phyloP scores from a whole-genome alignment of 2,329 filamentous ascomycete species.

The Endocalyx cinctus region DNA sequence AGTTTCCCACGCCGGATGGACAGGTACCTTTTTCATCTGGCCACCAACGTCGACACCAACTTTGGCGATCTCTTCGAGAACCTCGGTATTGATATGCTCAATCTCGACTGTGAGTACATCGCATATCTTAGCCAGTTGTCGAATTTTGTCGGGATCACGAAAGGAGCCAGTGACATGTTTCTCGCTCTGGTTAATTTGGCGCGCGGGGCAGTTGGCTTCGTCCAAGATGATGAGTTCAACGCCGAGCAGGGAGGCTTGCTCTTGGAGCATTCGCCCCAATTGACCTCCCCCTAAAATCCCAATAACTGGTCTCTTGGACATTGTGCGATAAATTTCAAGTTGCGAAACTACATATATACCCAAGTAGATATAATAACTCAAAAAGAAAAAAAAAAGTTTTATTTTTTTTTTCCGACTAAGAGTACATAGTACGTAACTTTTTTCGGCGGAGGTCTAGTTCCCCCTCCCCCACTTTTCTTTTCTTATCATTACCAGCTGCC shows the following conservation, averaged over 20 bases:
- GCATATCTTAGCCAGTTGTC: constrained; percentile 68
- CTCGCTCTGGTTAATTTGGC: constrained; percentile 74
- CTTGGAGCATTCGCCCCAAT: constrained; percentile 88
- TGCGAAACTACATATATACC: too few relatives aligned
- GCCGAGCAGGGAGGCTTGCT: constrained; percentile 72
- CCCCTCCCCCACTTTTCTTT: too few relatives aligned
- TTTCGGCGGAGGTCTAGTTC: too few relatives aligned
- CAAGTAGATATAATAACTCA: too few relatives aligned
- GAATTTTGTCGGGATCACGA: constrained; percentile 75
- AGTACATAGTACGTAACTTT: too few relatives aligned
- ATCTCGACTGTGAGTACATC: constrained; percentile 91
- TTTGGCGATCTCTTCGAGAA: constrained; percentile 76
- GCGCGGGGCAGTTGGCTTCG: constrained; percentile 70
- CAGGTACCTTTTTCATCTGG: constrained; percentile 47
- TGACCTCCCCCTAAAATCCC: constrained; percentile 58
- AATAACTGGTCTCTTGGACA: constrained; percentile 34
- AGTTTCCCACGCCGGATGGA: constrained; percentile 82
- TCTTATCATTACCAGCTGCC: too few relatives aligned
- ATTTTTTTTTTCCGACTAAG: too few relatives aligned
- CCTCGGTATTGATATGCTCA: constrained; percentile 88
- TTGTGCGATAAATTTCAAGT: too few relatives aligned
- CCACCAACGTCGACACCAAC: constrained; percentile 51
- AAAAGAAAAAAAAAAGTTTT: too few relatives aligned
- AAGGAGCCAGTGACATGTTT: constrained; percentile 82
- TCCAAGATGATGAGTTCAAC: constrained; percentile 78